Base-by-base conservation (phyloP, 2,329 filamentous ascomycete species). In the Neofusicoccum ribis region DNA sequence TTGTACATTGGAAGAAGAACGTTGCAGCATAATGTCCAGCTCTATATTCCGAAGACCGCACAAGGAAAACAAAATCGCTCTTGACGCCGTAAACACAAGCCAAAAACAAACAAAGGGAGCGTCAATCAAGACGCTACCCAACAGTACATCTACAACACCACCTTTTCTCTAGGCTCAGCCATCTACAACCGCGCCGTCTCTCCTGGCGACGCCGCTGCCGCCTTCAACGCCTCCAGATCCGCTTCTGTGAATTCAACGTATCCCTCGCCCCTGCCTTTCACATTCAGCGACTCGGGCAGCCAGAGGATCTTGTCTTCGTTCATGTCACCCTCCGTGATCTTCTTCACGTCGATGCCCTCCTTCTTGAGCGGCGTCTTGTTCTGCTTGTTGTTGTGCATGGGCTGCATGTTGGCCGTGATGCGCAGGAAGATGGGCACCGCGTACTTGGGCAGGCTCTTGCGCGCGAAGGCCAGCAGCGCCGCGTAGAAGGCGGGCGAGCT, bases 331-430 rank as follows among this genome's bases (percentile, higher is more conserved):
- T 66, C 67, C 82, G 81, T 12, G 72, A 78, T 20, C 83, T 75
- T 66, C 81, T 80, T 73, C 3, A 86, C 83, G 72, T 91, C 85
- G 15, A 91, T 84, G 0, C 89, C 89, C 68, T 91, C 88, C 49
- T 86, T 84, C 70, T 89, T 83, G 49, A 92, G 78, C 0, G 88
- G 88, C 1, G 88, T 84, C 74, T 93, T 93, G 72, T 92, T 91
- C 77, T 92, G 90, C 78, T 94, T 93, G 74, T 92, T 90, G 71
- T 92, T 93, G 73, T 91, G 88, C 71, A 87, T 89, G 5, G 89
- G 85, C 37, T 83, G 85, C 64, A 84, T 82, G 41, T 80, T 80
- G 43, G 83, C 78, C 20, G 90, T 83, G 20, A 91, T 76, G 0
- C 90, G 82, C 50, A 93, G 71, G 78, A 93, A 93, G 1, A 92